A percentile compares a stretch with the other conserved stretches of the same genome.
Evolutionary conservation across 257 asterid species (phyloP).

Genomic region (Solanum rostratum): DNA sequence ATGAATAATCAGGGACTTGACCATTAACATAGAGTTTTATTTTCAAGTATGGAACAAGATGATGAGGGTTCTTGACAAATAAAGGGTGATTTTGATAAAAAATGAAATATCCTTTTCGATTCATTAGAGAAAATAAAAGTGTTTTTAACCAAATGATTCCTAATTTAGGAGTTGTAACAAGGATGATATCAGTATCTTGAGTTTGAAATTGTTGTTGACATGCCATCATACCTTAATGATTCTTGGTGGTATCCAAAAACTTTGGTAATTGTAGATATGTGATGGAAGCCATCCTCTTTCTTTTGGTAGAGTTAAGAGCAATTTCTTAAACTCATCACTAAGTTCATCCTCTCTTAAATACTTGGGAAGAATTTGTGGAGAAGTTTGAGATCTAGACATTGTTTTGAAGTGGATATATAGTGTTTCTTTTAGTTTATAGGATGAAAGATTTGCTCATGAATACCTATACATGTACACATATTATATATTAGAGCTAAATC

Average conservation of each 20-base stretch:
- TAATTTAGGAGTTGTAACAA: not conserved
- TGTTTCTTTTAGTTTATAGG: too few relatives aligned
- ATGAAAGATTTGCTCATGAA: too few relatives aligned
- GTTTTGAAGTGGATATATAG: too few relatives aligned
- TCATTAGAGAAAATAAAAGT: not conserved
- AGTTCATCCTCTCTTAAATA: not conserved
- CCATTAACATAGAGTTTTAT: not conserved
- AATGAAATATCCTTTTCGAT: not conserved
- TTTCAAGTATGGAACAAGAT: not conserved
- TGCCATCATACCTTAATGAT: not conserved
- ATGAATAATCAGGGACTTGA: not conserved
- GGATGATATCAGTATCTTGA: not conserved
- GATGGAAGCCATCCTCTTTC: not conserved
- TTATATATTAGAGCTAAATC: too few relatives aligned
- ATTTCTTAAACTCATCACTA: not conserved
- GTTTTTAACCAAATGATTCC: constrained; percentile 9
- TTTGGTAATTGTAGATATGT: not conserved
- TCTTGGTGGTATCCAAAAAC: not conserved
- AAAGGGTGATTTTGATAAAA: not conserved
- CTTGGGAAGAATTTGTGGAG: not conserved
- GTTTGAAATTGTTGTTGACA: not conserved
- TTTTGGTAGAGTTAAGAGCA: not conserved
- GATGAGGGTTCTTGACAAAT: not conserved
- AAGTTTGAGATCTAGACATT: not conserved
- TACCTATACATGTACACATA: too few relatives aligned